Evolutionary conservation across 148 eudicot species (phyloP), one percentile per base, ranked within the genome.

Genomic region (Fagopyrum homotropicum): DNA sequence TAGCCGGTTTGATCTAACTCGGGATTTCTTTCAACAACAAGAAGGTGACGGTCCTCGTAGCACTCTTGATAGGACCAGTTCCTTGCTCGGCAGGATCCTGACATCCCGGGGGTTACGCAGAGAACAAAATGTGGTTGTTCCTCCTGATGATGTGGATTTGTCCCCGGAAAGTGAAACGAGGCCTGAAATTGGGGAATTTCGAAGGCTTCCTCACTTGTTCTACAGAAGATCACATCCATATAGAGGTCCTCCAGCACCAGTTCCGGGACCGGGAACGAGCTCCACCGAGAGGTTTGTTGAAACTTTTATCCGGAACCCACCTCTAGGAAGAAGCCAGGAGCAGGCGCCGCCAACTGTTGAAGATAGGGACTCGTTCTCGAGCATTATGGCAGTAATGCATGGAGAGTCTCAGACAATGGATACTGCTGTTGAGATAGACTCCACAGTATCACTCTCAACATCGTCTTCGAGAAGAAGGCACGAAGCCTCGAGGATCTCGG

Each of bases 301-400:
- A 45, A 78, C 88, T 0, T 88, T 83, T 77, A 76, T 87, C 45
- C 86, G 84, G 7, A 73, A 77, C 72, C 77, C 88, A 72, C 81
- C 82, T n/a, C 81, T 79, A 1, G 90, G 80, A 73, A 84, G 89
- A 57, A 84, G 81, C 75, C 88, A 81, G 70, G 90, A 87, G 52
- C 87, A 74, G 40, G 80, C 76, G 74, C 80, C 86, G 51, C 84
- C 81, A 56, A 74, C 79, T 4, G 86, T 88, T 45, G 99, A 95
- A 69, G 99, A 95, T 75, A 82, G 94, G 73, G 96, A 95, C 78
- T 95, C 99, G n/a, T 82, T 95, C 75, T 92, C 99, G 1, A 95
- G 99, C 81, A 90, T 92, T 75, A 92, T 92, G 83, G 99, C 96
- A 16, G 88, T 83, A 64, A 89, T 95, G 75, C 99, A 89, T 73